phyloP scores from a whole-genome alignment of 2,329 filamentous ascomycete genomes.

The Cercospora berteroae region DNA sequence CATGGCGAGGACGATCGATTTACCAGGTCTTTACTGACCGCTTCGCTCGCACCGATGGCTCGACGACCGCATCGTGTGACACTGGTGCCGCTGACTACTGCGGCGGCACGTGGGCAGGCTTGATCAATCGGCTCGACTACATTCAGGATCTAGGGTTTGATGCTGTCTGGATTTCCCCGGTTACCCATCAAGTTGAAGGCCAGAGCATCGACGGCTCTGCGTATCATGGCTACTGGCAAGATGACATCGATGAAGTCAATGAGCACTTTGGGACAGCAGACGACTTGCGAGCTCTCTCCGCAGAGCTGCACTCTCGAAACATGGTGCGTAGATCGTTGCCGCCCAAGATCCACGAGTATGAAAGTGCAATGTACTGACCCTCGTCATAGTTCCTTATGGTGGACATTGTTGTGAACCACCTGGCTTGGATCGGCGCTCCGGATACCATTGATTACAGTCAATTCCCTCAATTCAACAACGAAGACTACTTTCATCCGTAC shows the following conservation, averaged over 20 bases:
- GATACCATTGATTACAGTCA: constrained; percentile 34
- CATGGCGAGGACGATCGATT: constrained; percentile 43
- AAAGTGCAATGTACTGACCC: neutral
- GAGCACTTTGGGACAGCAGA: constrained; percentile 38
- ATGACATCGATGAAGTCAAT: constrained; percentile 48
- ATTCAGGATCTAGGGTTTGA: constrained; percentile 52
- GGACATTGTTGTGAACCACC: constrained; percentile 41
- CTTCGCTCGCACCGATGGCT: constrained; percentile 43
- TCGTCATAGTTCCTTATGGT: constrained; percentile 39
- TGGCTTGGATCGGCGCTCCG: constrained; percentile 36
- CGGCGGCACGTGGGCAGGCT: constrained; percentile 60
- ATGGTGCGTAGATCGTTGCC: constrained; percentile 33
- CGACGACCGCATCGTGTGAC: constrained; percentile 41
- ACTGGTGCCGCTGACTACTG: constrained; percentile 50
- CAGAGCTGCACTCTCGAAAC: constrained; percentile 38
- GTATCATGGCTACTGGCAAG: constrained; percentile 59
- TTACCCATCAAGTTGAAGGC: constrained; percentile 48
- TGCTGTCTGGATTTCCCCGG: constrained; percentile 53
- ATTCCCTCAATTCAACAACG: constrained; percentile 43
- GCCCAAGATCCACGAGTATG: neutral
- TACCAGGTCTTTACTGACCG: constrained; percentile 47
- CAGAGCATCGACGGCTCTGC: constrained; percentile 41
- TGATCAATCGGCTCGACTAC: constrained; percentile 61
- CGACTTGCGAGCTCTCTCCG: constrained; percentile 39
- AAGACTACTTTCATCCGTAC: constrained; percentile 50